Evolutionary conservation across 2,329 filamentous ascomycete species (phyloP), one percentile per base, ranked within the genome.

Genomic region (Fusarium verrucosum): DNA sequence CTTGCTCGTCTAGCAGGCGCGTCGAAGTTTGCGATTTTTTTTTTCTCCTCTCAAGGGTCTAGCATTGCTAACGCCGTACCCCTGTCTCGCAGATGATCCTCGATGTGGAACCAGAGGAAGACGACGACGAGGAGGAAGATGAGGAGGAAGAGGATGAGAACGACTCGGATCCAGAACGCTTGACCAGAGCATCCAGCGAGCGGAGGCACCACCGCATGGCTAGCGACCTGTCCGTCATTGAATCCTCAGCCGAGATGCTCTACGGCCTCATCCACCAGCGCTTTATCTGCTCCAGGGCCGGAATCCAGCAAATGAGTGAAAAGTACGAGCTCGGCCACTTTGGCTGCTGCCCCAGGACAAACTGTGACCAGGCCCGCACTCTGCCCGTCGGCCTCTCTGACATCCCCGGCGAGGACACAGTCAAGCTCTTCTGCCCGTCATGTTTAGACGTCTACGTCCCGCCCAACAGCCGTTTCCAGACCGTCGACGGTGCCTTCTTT

Each of bases 261-360:
- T 99, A 99, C 80, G 95, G 95, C 36, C 86, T 99, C 58, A 99
- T 99, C 77, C 95, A 99, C 80, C 95, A 98, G 78, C 91, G 95
- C 55, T 99, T 97, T 79, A 98, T 99, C 80, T 98, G 94, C 73
- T 97, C 94, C 22, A 87, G 95, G 58, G 92, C 92, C 4, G 95
- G 95, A 49, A 98, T 99, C 72, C 94, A 98, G 79, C 94, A 97
- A 77, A 99, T 99, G 95, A 92, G 94, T 64, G 95, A 99, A 79
- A 99, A 99, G 78, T 99, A 98, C 82, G 94, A 98, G 78, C 85
- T 96, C 44, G 91, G 94, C 62, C 94, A 99, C 80, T 99, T 99
- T 75, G 95, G 95, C 50, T 89, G 90, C 70, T 99, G 95, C 77
- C 95, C 95, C n/a, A 88, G 95, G 58, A 96, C 94, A 58, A 89